Percentiles rank a stretch among this genome's conserved stretches.
phyloP scores from a whole-genome alignment of 208 protist species.

The Trypanosoma scelopori region DNA sequence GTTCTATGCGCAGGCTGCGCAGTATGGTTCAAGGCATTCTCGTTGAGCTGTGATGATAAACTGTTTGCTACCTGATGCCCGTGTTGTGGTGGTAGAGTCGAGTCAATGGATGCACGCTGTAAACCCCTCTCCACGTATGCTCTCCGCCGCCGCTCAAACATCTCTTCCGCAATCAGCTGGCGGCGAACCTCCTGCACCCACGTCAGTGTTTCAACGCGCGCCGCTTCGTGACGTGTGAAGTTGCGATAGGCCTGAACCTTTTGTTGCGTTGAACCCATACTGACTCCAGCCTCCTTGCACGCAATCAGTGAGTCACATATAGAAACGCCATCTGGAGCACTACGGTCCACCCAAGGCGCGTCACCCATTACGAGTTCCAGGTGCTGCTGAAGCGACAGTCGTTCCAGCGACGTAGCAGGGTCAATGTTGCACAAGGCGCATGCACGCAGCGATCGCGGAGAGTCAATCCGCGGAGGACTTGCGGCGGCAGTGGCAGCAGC shows the following conservation, averaged over 20 bases:
- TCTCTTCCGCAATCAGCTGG: conserved; percentile 28
- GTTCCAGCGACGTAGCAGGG: conserved; percentile 2
- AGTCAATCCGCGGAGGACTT: conserved; percentile 18
- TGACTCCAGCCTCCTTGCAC: conserved; percentile 19
- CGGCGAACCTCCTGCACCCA: conserved; percentile 20
- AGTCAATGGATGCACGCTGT: neutral
- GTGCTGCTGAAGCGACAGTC: conserved; percentile 17
- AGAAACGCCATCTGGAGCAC: neutral
- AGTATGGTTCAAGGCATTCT: neutral
- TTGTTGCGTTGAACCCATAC: conserved; percentile 3
- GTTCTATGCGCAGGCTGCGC: neutral
- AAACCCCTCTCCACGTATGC: conserved; percentile 6
- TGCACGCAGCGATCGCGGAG: conserved; percentile 27
- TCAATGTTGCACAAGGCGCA: conserved; percentile 23
- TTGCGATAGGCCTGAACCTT: conserved; percentile 24
- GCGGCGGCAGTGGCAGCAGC: neutral
- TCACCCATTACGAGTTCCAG: conserved; percentile 8
- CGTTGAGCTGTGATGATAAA: neutral
- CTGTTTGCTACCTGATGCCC: neutral
- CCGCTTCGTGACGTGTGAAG: conserved; percentile 11
- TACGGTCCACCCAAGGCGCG: conserved; percentile 7
- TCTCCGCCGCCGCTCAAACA: conserved; percentile 18
- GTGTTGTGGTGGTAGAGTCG: neutral
- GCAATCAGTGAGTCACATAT: conserved; percentile 17
- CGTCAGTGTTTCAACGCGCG: conserved; percentile 6